Evolutionary conservation across 1,284 basidiomycete species (phyloP), one percentile per base, ranked within the genome.

Genomic region (Sporisorium sorghi): DNA sequence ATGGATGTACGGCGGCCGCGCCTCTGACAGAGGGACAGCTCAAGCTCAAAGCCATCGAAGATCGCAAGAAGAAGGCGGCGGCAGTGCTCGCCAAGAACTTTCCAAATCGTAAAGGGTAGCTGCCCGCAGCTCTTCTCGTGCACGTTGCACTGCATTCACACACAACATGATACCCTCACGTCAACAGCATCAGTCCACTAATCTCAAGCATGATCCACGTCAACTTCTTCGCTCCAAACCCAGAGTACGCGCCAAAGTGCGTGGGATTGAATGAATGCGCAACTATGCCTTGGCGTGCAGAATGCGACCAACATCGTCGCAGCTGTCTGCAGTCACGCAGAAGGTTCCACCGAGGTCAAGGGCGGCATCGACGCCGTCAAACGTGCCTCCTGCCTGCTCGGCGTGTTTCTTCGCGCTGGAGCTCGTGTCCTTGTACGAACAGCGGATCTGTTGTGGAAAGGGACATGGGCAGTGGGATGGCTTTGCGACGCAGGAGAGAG

Each of bases 401-500:
- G 60, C 59, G 5, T 57, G 60, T 8, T 57, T 53, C 19, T 47
- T 48, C 5, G 68, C 63, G 1, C 11, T 43, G 0, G 66, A 70
- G 51, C 58, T 58, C 5, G 74, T 52, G 52, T 79, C 77, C 26
- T 65, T 62, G 50, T 73, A 79, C 2, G 76, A 58, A 60, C 77
- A 79, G 28, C 77, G 64, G 11, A 72, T 70, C 63, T 79, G 75
- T 44, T 81, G 78, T 21, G 73, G 76, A 51, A 81, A 78, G 3
- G 79, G 79, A 33, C 79, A 81, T 24, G 79, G 79, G 52, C 79
- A 81, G 44, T 80, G 67, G 10, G 77, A 73, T n/a, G 79, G 79
- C 21, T 66, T 65, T 10, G 67, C 47, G n/a, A 81, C 79, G 61
- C 79, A 81, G n/a, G 74, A 75, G 3, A 81, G 74, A 5, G 79